A percentile compares a stretch with the other conserved stretches of the same genome.
Evolutionary conservation across 495 filamentous ascomycete genomes (phyloP).

Genomic region (Neurospora sp.): DNA sequence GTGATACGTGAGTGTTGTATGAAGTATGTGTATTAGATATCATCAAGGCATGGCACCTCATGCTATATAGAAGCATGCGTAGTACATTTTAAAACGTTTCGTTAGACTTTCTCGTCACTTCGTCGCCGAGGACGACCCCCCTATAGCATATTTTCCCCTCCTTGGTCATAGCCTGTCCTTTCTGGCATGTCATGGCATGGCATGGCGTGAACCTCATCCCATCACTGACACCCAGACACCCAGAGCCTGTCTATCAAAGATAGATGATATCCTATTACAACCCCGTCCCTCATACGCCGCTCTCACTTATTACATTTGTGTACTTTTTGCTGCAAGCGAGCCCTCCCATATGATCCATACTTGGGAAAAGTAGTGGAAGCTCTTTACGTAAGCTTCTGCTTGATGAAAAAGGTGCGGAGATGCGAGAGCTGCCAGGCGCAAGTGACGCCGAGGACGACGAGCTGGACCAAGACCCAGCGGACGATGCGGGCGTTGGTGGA

Average conservation of each 20-base stretch:
- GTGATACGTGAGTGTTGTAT: background rate
- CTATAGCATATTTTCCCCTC: background rate
- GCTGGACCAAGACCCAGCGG: slow-evolving; percentile 85
- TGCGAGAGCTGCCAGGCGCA: slow-evolving; percentile 98
- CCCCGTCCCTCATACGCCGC: background rate
- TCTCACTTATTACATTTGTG: background rate
- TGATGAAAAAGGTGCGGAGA: slow-evolving; percentile 95
- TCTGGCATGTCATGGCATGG: background rate
- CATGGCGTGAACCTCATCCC: background rate
- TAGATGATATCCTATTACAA: background rate
- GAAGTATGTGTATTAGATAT: background rate
- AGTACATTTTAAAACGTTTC: background rate
- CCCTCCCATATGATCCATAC: background rate
- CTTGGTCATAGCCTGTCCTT: background rate
- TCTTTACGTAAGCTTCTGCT: slow-evolving; percentile 86
- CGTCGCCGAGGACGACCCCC: background rate
- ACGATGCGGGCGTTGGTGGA: slow-evolving; percentile 86
- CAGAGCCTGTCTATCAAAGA: background rate
- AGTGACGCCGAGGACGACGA: slow-evolving; percentile 76
- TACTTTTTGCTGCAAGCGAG: background rate
- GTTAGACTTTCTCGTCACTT: background rate
- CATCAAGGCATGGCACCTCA: background rate
- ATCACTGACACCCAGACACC: background rate
- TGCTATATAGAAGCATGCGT: background rate
- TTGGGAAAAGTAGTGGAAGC: background rate